phyloP scores from a whole-genome alignment of 2,329 filamentous ascomycete genomes.

The Rugonectria rugulosa region DNA sequence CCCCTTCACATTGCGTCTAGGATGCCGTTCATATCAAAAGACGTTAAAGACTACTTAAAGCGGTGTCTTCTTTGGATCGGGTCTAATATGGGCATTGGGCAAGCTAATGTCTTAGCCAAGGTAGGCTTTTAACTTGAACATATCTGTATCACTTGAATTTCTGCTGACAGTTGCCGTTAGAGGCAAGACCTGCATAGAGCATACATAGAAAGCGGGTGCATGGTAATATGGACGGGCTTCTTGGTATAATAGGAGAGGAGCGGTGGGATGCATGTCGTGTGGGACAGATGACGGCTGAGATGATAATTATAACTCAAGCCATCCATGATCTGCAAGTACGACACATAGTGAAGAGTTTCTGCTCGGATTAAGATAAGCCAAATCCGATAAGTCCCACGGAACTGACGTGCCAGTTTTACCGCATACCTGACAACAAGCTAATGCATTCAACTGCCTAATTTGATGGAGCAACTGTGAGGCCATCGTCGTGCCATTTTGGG shows the following conservation, averaged over 20 bases:
- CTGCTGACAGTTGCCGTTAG: neutral
- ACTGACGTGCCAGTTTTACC: too few species aligned
- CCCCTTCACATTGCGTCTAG: neutral
- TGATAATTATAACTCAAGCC: too few species aligned
- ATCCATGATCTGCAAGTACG: too few species aligned
- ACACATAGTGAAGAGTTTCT: too few species aligned
- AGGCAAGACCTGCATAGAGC: neutral
- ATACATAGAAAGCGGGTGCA: slow-evolving; percentile 1
- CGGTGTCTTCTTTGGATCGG: slow-evolving; percentile 5
- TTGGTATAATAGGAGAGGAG: neutral
- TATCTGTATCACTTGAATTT: neutral
- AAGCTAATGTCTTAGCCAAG: slow-evolving; percentile 1
- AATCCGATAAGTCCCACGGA: too few species aligned
- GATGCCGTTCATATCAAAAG: neutral
- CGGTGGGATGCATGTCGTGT: too few species aligned
- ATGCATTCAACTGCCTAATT: too few species aligned
- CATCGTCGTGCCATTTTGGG: neutral
- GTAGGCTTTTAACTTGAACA: neutral
- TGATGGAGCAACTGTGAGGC: too few species aligned
- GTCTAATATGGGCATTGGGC: slow-evolving; percentile 5
- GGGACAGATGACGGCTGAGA: too few species aligned
- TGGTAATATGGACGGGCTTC: slow-evolving; percentile 9
- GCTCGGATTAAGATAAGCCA: too few species aligned
- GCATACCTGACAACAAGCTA: too few species aligned
- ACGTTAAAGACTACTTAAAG: neutral